Base-by-base conservation (phyloP, 176 grass and related monocot genomes). In the Aegilops umbellulata region DNA sequence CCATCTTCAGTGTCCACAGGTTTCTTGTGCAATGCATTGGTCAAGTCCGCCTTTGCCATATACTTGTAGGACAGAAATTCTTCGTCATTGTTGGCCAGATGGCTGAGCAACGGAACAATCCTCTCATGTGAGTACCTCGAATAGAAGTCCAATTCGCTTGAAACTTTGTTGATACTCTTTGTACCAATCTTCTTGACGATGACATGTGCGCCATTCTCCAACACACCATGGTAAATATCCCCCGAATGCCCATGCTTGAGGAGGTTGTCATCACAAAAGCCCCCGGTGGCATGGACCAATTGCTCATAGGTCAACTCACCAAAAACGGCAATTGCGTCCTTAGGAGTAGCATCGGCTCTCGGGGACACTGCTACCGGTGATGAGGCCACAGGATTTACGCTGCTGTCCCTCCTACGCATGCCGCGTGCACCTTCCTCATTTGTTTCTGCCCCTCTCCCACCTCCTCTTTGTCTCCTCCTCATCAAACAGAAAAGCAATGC, bases 11-110 rank as follows among this genome's bases (percentile, higher is more conserved):
- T 60, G 41, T 84, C 68, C 5, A 84, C 57, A 66, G 67, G 87
- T 46, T 90, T 92, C 88, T 90, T 96, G 74, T 91, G 90, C 90
- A 99, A 78, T n/a, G 94, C 94, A 47, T 44, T 49, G 17, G 88
- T 92, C 65, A 99, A 85, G 74, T 99, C 94, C 31, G 92, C 82
- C 31, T 91, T 99, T 13, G 71, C 62, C 94, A 99, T 92, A 69
- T 92, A 91, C 79, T 92, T 92, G 87, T 99, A 99, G n/a, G 81
- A 90, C 55, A 96, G 32, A 75, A 94, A 82, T 55, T 90, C 90
- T 9, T 92, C 87, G 3, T 88, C 89, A 22, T 81, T 82, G 49
- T 88, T 81, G 64, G 82, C 63, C 25, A 89, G 85, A 86, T 85
- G 88, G 34, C 90, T 92, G 10, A 96, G 76, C 24, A 96, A 87